A percentile compares a stretch with the other conserved stretches of the same genome.
phyloP scores from a whole-genome alignment of 1,139 yeast species.

The Suhomyces coccinellae region DNA sequence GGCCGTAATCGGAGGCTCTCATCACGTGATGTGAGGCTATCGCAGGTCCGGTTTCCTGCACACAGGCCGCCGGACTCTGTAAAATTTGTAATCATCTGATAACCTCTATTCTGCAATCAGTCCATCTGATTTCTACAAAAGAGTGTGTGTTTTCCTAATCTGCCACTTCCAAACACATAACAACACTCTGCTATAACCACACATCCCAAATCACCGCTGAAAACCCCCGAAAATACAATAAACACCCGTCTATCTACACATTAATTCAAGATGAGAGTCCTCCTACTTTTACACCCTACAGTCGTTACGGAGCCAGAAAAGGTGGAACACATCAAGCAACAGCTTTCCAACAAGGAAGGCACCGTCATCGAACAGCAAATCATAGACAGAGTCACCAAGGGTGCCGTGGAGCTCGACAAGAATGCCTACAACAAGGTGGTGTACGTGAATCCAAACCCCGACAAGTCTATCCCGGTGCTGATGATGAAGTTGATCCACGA shows the following conservation, averaged over 20 bases:
- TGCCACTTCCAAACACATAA: neutral
- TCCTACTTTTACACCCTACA: slow-evolving; percentile 71
- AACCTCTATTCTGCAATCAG: neutral
- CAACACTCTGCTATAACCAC: too few species aligned
- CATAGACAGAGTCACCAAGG: slow-evolving; percentile 66
- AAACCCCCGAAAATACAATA: neutral
- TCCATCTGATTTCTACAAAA: neutral
- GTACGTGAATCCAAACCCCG: slow-evolving; percentile 60
- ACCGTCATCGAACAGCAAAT: slow-evolving; percentile 56
- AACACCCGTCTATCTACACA: neutral
- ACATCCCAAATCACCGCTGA: neutral
- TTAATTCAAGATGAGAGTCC: slow-evolving; percentile 23
- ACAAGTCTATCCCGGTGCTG: slow-evolving; percentile 42
- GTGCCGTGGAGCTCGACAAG: slow-evolving; percentile 49
- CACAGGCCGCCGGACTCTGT: neutral
- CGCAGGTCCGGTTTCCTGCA: neutral
- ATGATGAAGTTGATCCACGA: slow-evolving; percentile 44
- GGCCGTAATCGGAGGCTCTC: slow-evolving; percentile 5
- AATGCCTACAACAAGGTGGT: slow-evolving; percentile 50
- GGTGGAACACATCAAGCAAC: slow-evolving; percentile 41
- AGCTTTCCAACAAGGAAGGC: slow-evolving; percentile 23
- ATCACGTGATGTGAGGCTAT: slow-evolving; percentile 3
- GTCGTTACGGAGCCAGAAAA: slow-evolving; percentile 59
- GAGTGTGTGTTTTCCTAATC: neutral
- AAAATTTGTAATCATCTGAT: slow-evolving; percentile 11